phyloP scores from a whole-genome alignment of 164 flowering plant species.

The Stephania yunnanensis region DNA sequence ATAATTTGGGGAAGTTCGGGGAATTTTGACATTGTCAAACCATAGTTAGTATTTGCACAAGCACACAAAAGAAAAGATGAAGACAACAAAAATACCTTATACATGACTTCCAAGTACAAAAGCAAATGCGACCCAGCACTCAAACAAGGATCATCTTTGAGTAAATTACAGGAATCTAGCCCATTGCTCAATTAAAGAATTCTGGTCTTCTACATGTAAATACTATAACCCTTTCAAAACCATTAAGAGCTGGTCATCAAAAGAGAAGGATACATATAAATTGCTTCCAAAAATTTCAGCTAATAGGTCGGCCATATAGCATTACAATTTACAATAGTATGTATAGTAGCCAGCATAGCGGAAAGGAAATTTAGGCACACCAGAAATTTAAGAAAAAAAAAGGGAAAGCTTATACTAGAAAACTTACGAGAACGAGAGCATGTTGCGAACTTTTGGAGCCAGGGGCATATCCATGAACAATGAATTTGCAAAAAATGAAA shows the following conservation, averaged over 20 bases:
- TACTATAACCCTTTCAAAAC: no score
- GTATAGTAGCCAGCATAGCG: neutral
- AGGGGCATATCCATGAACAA: slow-evolving; percentile 94
- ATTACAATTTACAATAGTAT: neutral
- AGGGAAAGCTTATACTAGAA: neutral
- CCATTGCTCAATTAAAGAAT: no score
- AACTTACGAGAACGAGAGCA: slow-evolving; percentile 97
- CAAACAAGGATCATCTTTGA: no score
- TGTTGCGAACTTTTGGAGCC: slow-evolving; percentile 98
- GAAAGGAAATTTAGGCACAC: neutral
- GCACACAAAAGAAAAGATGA: no score
- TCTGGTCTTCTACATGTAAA: no score
- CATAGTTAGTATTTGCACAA: no score
- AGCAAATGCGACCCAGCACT: no score
- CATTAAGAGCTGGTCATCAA: neutral
- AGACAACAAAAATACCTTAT: no score
- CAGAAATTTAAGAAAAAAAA: neutral
- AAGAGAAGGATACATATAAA: neutral
- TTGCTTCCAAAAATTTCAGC: neutral
- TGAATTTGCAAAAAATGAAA: slow-evolving; percentile 92
- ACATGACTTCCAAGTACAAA: no score
- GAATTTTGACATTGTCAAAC: no score
- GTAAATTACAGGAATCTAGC: no score
- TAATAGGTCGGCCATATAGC: neutral
- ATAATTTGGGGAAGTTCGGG: no score